phyloP scores from a whole-genome alignment of 805 yeast genomes.

The Ogataea pignaliae region DNA sequence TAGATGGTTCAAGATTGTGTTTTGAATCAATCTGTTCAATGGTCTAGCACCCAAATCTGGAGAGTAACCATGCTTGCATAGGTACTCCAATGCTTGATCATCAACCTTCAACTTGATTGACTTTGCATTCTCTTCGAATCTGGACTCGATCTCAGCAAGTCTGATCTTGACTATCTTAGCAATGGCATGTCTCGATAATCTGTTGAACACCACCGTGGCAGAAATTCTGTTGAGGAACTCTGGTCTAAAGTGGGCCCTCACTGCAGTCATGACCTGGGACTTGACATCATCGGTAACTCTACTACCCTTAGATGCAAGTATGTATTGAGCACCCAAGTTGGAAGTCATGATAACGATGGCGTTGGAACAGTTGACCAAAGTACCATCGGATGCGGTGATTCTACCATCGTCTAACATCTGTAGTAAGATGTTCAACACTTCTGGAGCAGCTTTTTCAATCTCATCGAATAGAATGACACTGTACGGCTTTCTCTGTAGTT shows the following conservation, averaged over 20 bases:
- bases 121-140: constrained; percentile 85
- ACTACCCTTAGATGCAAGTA: constrained; percentile 57
- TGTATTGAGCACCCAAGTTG: constrained; percentile 90
- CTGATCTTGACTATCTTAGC: constrained; percentile 87
- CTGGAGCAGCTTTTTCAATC: constrained; percentile 98
- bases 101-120: constrained; percentile 67
- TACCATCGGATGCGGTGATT: constrained; percentile 91
- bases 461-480: constrained; percentile 96
- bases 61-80: constrained; percentile 84
- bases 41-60: constrained; percentile 97
- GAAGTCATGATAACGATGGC: constrained; percentile 94
- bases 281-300: constrained; percentile 66
- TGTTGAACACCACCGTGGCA: constrained; percentile 88
- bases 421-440: constrained; percentile 84
- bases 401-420: constrained; percentile 97
- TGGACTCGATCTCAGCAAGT: constrained; percentile 73
- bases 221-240: constrained; percentile 96
- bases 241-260: constrained; percentile 89
- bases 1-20: constrained; percentile 77
- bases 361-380: constrained; percentile 88
- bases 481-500: constrained; percentile 85
- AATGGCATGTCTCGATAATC: constrained; percentile 86
- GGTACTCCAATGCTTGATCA: constrained; percentile 72
- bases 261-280: constrained; percentile 77
- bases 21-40: constrained; percentile 85